These are phyloP conservation scores for Ramaria sp. DNA, from an alignment of 768 basidiomycete genomes.

Conservation along the genomic window DNA sequence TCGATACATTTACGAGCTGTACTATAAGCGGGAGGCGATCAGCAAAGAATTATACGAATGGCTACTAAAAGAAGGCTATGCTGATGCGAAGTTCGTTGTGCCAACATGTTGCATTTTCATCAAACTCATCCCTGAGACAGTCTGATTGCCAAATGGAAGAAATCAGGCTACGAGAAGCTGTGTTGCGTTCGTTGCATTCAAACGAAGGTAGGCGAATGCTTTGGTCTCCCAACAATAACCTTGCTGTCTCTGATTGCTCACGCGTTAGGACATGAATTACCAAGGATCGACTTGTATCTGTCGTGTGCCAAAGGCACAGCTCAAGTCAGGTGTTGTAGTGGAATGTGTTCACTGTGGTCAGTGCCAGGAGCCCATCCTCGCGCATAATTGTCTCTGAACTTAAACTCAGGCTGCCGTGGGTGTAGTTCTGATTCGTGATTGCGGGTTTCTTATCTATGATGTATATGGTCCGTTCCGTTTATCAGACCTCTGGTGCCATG, in stretches of 20 bases:
- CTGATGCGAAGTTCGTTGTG: conserved; percentile 77
- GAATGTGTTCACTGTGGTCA: conserved; percentile 96
- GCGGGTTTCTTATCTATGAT: background rate
- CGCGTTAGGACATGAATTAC: conserved; percentile 90
- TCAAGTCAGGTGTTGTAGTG: conserved; percentile 82
- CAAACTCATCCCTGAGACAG: conserved; percentile 30
- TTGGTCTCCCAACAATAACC: no score
- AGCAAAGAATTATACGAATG: conserved; percentile 92
- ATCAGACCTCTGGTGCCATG: background rate
- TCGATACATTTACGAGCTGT: conserved; percentile 94
- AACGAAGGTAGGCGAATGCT: conserved; percentile 47
- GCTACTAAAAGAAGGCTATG: conserved; percentile 95
- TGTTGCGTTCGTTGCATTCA: conserved; percentile 97
- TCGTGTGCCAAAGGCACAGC: conserved; percentile 89
- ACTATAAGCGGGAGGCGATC: conserved; percentile 97
- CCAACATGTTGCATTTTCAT: background rate
- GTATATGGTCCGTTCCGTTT: background rate
- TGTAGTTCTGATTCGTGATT: conserved; percentile 72
- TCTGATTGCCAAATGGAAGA: conserved; percentile 99
- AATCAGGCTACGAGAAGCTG: conserved; percentile 94
- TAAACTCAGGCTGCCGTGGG: conserved; percentile 64
- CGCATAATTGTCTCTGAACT: conserved; percentile 8
- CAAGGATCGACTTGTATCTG: conserved; percentile 98
- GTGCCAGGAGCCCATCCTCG: conserved; percentile 23
- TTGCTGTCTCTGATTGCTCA: no score